Evolutionary conservation across 1,139 yeast genomes (phyloP), one percentile per base, ranked within the genome.

Genomic region (Scheffersomyces insectosa): DNA sequence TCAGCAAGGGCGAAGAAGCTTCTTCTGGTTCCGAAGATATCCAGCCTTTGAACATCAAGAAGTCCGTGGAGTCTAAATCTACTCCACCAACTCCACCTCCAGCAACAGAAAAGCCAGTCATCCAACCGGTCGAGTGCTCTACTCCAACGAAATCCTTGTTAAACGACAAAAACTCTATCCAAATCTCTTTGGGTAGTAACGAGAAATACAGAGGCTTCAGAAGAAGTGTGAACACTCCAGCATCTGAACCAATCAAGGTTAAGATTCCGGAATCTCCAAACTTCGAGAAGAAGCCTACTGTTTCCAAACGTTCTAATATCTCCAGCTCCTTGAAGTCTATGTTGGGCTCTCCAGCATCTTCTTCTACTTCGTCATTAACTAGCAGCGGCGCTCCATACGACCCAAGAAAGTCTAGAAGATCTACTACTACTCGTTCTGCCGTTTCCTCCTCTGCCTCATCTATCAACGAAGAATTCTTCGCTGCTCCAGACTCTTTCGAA

Each of bases 181-280:
- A 48, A 31, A 52, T 60, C 39, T 56, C 47, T 48, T 64, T 52
- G 57, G 60, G 43, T 34, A 55, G 60, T 15, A 70, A 70, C 49
- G 71, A 66, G 30, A 74, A 71, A 49, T 74, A 74, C 54, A 65
- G 59, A 47, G 79, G 79, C 1, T 74, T 74, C 57, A 71, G 79
- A 64, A 68, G 79, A 60, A 64, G 66, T 42, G 60, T 60, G 5
- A 62, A 60, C 38, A 50, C 55, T 13, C 52, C 58, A 11, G 45
- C 48, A 28, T 30, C 49, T n/a, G 60, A 59, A 33, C 68, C 69
- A 33, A 59, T 66, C 33, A 54, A 62, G 14, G 60, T 67, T 33
- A 51, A 54, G 34, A 55, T 66, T 37, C 70, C 71, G 9, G 41
- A 47, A 32, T 34, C 50, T n/a, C 47, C 49, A 31, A 51, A 46